phyloP scores from a whole-genome alignment of 116 monocot species.

The Cymodocea nodosa region DNA sequence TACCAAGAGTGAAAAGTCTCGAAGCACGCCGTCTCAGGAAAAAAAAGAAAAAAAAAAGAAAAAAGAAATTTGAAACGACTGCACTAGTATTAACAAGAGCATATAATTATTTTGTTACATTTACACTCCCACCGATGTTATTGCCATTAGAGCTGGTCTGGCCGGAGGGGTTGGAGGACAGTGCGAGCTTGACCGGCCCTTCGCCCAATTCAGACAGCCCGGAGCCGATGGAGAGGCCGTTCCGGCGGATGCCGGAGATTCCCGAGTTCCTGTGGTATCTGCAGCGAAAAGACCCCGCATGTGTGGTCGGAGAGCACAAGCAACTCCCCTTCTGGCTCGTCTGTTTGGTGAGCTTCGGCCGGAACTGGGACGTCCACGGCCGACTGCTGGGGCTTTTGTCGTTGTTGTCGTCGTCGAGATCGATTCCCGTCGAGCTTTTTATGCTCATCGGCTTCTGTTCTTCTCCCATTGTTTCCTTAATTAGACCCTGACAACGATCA shows the following conservation, averaged over 20 bases:
- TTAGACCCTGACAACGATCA: neutral
- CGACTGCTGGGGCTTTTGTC: conserved; percentile 1
- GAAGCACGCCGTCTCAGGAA: too few species aligned
- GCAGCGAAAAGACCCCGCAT: conserved; percentile 39
- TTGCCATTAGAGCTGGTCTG: neutral
- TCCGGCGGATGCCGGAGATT: conserved; percentile 4
- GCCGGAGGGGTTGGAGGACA: too few species aligned
- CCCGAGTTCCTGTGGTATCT: conserved; percentile 15
- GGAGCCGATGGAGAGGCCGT: conserved; percentile 12
- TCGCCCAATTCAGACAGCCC: conserved; percentile 10
- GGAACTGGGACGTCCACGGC: neutral
- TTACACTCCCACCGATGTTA: too few species aligned
- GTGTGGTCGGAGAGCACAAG: conserved; percentile 33
- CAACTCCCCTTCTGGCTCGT: conserved; percentile 13
- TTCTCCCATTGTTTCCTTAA: conserved; percentile 3
- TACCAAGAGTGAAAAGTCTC: too few species aligned
- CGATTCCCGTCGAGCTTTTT: neutral
- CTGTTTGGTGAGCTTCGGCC: conserved; percentile 8
- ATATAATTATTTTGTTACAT: too few species aligned
- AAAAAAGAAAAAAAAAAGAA: too few species aligned
- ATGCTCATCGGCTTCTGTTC: neutral
- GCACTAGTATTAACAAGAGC: too few species aligned
- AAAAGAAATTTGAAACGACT: too few species aligned
- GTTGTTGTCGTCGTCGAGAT: neutral
- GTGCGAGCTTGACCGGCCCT: neutral